phyloP scores from a whole-genome alignment of 116 monocot genomes.

The Zostera marina region DNA sequence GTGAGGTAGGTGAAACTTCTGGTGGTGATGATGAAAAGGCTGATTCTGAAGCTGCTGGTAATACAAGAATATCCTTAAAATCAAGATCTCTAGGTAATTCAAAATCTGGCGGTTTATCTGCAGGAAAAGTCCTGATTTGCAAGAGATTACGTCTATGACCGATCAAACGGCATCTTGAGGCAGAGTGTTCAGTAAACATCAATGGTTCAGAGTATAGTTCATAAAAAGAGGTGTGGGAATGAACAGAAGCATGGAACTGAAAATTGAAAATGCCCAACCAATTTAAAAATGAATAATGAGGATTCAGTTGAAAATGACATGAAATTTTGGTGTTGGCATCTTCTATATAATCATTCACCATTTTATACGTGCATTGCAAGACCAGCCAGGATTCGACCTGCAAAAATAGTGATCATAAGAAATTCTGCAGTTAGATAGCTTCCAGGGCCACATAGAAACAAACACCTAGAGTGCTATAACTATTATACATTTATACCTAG shows the following conservation, averaged over 20 bases:
- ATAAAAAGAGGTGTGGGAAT: constrained; percentile 4
- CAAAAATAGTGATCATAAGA: no score
- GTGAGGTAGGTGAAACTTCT: neutral
- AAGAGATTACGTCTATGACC: constrained; percentile 9
- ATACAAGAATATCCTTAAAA: neutral
- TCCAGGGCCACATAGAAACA: no score
- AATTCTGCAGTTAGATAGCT: no score
- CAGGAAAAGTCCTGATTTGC: neutral
- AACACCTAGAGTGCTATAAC: no score
- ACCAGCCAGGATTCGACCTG: no score
- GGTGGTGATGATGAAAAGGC: neutral
- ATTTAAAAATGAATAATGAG: neutral
- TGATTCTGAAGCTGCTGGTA: neutral
- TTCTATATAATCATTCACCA: neutral
- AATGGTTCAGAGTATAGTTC: constrained; percentile 6
- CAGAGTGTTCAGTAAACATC: constrained; percentile 11
- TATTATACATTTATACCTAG: no score
- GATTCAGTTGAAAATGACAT: neutral
- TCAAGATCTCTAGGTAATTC: neutral
- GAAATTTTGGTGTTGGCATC: neutral
- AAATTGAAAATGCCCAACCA: neutral
- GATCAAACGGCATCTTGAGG: constrained; percentile 23
- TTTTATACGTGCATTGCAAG: no score
- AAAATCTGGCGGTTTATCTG: neutral
- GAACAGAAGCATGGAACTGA: neutral